Evolutionary conservation across 768 basidiomycete species (phyloP).

Genomic region (Hypholoma fasciculare): DNA sequence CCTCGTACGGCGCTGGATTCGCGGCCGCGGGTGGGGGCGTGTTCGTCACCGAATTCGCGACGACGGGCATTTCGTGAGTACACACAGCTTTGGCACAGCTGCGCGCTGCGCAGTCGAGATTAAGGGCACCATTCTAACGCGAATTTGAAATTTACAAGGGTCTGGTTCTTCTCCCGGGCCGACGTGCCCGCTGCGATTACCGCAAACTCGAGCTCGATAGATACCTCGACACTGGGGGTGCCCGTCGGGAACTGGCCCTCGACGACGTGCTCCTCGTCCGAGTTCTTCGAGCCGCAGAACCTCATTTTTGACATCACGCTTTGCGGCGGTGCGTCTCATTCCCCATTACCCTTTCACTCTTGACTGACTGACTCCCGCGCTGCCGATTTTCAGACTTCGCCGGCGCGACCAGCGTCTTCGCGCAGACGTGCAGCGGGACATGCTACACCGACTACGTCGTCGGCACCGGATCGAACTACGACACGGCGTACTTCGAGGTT

Average conservation of each 20-base stretch:
- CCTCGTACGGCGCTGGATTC: slow-evolving; percentile 68
- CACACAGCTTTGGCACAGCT: neutral
- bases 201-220: slow-evolving; percentile 47
- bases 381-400: slow-evolving; percentile 41
- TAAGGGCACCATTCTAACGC: neutral
- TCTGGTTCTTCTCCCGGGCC: slow-evolving; percentile 65
- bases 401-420: slow-evolving; percentile 50
- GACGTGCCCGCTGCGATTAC: slow-evolving; percentile 49
- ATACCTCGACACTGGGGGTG: slow-evolving; percentile 60
- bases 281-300: slow-evolving; percentile 61
- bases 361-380: neutral
- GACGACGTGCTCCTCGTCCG: slow-evolving; percentile 49
- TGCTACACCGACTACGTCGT: slow-evolving; percentile 75
- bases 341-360: neutral
- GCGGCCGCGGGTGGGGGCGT: slow-evolving; percentile 69
- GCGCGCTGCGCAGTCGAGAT: neutral
- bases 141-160: slow-evolving; percentile 26
- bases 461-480: slow-evolving; percentile 59
- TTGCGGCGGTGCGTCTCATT: slow-evolving; percentile 47
- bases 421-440: slow-evolving; percentile 59
- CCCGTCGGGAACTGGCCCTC: slow-evolving; percentile 71
- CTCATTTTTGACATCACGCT: slow-evolving; percentile 77
- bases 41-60: slow-evolving; percentile 72
- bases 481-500: slow-evolving; percentile 74
- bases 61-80: slow-evolving; percentile 62